Evolutionary conservation across 1,139 yeast genomes (phyloP).

Genomic region (Debaryomycetaceae sp.): DNA sequence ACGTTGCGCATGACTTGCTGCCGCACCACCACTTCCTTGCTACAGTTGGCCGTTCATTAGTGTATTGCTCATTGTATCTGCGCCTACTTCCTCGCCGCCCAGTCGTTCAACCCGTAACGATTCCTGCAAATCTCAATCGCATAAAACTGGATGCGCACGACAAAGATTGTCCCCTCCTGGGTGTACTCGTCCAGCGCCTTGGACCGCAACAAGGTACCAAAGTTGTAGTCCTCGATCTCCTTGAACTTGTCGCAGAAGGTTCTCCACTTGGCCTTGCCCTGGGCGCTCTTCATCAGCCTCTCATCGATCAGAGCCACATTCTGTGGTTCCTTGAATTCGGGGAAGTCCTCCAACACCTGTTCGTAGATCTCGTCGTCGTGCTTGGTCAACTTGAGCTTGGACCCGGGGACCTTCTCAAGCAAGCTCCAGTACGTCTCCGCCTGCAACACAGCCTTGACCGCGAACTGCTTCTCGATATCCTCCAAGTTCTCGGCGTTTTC

Average conservation of each 20-base stretch:
- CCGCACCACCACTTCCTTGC: no score
- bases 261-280: conserved; percentile 91
- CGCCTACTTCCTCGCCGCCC: conserved; percentile 55
- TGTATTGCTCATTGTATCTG: no score
- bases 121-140: conserved; percentile 95
- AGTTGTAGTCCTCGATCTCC: conserved; percentile 83
- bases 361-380: conserved; percentile 80
- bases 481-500: conserved; percentile 58
- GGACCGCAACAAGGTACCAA: conserved; percentile 86
- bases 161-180: conserved; percentile 83
- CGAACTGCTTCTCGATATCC: conserved; percentile 90
- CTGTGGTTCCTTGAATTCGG: conserved; percentile 67
- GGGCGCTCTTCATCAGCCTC: conserved; percentile 73
- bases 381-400: conserved; percentile 71
- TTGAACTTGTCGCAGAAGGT: conserved; percentile 79
- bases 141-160: conserved; percentile 87
- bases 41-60: no score
- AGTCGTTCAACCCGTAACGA: conserved; percentile 84
- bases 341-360: conserved; percentile 68
- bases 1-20: no score
- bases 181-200: conserved; percentile 70
- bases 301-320: conserved; percentile 61
- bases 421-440: conserved; percentile 92
- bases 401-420: conserved; percentile 69
- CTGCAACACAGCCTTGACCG: conserved; percentile 95